Percentiles rank a stretch among this genome's conserved stretches.
These are phyloP conservation scores for Pleurotus giganteus DNA, from an alignment of 768 basidiomycete species.

Conservation along the genomic window DNA sequence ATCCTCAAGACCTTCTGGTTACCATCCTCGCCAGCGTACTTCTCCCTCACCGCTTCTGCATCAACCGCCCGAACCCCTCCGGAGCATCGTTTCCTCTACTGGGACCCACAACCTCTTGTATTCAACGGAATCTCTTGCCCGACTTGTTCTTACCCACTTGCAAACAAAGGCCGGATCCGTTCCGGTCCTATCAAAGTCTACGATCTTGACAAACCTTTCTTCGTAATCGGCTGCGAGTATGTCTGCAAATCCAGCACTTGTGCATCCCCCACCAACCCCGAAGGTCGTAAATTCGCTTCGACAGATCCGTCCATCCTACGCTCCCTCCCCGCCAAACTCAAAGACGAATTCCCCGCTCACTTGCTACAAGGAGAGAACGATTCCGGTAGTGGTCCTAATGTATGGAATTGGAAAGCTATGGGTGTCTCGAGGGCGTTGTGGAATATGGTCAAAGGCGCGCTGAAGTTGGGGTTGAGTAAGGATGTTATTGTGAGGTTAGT, in stretches of 20 bases:
- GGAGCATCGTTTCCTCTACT: constrained; percentile 80
- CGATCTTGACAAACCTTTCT: constrained; percentile 78
- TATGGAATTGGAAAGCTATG: constrained; percentile 78
- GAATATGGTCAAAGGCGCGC: constrained; percentile 65
- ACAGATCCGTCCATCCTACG: constrained; percentile 72
- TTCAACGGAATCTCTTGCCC: constrained; percentile 83
- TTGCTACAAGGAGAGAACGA: constrained; percentile 58
- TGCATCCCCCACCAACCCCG: constrained; percentile 35
- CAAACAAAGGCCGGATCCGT: constrained; percentile 69
- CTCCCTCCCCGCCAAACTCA: constrained; percentile 63
- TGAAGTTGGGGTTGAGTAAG: constrained; percentile 58
- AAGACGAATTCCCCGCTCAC: constrained; percentile 72
- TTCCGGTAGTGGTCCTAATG: constrained; percentile 52
- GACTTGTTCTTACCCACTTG: constrained; percentile 54
- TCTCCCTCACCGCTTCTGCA: constrained; percentile 71
- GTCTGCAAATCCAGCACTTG: constrained; percentile 56
- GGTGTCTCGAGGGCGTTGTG: constrained; percentile 71
- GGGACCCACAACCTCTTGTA: constrained; percentile 81
- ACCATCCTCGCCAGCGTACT: constrained; percentile 74
- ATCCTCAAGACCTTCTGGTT: constrained; percentile 84
- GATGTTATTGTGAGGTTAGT: constrained; percentile 62
- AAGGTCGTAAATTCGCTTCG: constrained; percentile 67
- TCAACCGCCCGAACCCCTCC: constrained; percentile 66
- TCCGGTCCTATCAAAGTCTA: constrained; percentile 77
- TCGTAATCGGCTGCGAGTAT: constrained; percentile 84